Evolutionary conservation across 768 basidiomycete species (phyloP), one percentile per base, ranked within the genome.

Genomic region (Mycena leptocephala): DNA sequence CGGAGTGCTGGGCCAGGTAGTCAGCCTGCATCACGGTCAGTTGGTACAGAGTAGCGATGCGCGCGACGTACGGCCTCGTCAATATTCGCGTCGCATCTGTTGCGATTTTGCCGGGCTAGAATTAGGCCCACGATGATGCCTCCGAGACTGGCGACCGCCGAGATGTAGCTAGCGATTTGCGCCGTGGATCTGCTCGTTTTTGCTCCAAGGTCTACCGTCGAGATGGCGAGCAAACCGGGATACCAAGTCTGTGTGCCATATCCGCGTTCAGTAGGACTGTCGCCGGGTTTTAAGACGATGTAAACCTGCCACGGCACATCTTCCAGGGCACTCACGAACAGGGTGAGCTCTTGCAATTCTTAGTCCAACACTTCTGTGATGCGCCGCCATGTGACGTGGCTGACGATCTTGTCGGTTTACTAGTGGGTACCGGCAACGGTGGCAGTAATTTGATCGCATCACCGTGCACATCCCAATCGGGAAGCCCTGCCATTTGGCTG

Each of bases 241-340:
- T n/a, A n/a, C n/a, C n/a, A n/a, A n/a, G n/a, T n/a, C n/a, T n/a
- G n/a, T n/a, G n/a, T n/a, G 83, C 85, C 11, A 90, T 85, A 48
- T 89, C 86, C 22, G 86, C 86, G 28, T 85, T 85, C 56, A 90
- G 74, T 3, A 90, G 81, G 2, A 90, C 88, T 5, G 87, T 86
- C 0, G 85, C 85, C 74, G 70, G 20, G 11, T 59, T 20, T 22
- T 13, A 14, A 28, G 26, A 37, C 8, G 22, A 18, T 30, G n/a
- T n/a, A n/a, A n/a, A n/a, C n/a, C n/a, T n/a, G n/a, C n/a, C n/a
- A n/a, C n/a, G n/a, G n/a, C n/a, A n/a, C n/a, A n/a, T n/a, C n/a
- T n/a, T n/a, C n/a, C n/a, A 37, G 62, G 18, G 26, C n/a, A 56
- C 87, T 53, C 75, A 89, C 88, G n/a, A 86, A 82, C 26, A 88